A percentile compares a stretch with the other conserved stretches of the same genome.
Evolutionary conservation across 75 land plant genomes (phyloP).

Genomic region (Cryptomeria japonica): DNA sequence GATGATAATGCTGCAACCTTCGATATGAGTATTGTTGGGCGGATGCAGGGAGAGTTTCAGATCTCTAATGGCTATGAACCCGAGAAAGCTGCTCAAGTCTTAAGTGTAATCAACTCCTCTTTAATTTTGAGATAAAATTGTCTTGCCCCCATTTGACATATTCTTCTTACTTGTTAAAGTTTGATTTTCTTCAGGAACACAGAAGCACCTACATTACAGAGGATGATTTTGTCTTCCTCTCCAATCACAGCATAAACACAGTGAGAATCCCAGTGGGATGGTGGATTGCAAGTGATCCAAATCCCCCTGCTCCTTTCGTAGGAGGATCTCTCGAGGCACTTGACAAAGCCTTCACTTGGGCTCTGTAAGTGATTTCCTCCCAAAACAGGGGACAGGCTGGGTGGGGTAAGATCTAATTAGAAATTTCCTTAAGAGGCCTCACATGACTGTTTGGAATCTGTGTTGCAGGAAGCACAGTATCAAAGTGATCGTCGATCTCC

Average conservation of each 20-base stretch:
- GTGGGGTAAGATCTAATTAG: not conserved
- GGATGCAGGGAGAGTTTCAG: constrained; percentile 70
- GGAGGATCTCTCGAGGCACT: constrained; percentile 36
- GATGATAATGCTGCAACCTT: constrained; percentile 70
- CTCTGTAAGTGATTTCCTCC: constrained; percentile 17
- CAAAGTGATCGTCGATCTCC: constrained; percentile 37
- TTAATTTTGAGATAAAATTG: not conserved
- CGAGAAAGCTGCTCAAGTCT: constrained; percentile 40
- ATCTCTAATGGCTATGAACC: constrained; percentile 76
- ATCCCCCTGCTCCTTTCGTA: constrained; percentile 36
- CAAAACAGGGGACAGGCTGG: not conserved
- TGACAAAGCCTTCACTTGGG: constrained; percentile 39
- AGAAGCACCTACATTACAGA: constrained; percentile 27
- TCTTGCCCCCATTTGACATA: not conserved
- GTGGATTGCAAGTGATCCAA: constrained; percentile 40
- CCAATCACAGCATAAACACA: constrained; percentile 23
- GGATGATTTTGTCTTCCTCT: constrained; percentile 26
- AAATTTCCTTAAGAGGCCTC: not conserved
- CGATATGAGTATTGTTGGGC: constrained; percentile 29
- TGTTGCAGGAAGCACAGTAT: constrained; percentile 20
- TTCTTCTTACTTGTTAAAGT: not conserved
- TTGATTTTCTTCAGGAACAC: constrained; percentile 22
- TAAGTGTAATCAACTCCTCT: constrained; percentile 27
- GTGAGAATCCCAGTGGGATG: constrained; percentile 46
- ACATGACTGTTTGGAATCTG: not conserved